phyloP scores from a whole-genome alignment of 164 flowering plant genomes.

The Cinnamomum micranthum region DNA sequence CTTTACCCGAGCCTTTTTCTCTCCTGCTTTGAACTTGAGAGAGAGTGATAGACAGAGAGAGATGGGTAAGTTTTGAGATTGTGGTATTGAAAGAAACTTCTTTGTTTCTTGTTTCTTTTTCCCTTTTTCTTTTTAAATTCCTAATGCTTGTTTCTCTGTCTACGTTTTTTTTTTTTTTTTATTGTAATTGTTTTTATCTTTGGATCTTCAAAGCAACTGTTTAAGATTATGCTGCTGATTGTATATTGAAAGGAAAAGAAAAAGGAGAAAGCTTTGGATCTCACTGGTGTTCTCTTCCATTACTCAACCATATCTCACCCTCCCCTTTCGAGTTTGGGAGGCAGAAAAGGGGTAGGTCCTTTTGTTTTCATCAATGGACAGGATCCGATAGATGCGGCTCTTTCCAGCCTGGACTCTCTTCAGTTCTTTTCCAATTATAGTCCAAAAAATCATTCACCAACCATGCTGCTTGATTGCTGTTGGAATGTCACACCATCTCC shows the following conservation, averaged over 20 bases:
- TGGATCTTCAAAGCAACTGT: slow-evolving; percentile 5
- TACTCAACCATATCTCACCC: background rate
- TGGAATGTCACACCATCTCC: slow-evolving; percentile 11
- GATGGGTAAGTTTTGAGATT: slow-evolving; percentile 6
- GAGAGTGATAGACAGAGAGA: background rate
- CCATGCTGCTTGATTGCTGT: slow-evolving; percentile 1
- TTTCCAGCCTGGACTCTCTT: slow-evolving; percentile 15
- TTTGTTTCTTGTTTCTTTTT: background rate
- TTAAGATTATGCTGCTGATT: slow-evolving; percentile 4
- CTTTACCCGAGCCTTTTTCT: background rate
- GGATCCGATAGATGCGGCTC: slow-evolving; percentile 7
- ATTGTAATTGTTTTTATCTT: slow-evolving; percentile 1
- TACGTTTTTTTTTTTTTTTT: background rate
- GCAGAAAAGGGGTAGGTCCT: slow-evolving; percentile 1
- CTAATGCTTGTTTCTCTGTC: background rate
- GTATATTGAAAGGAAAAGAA: slow-evolving; percentile 3
- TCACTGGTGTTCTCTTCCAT: background rate
- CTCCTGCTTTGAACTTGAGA: slow-evolving; percentile 1
- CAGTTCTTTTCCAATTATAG: slow-evolving; percentile 3
- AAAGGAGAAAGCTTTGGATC: slow-evolving; percentile 8
- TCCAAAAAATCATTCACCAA: slow-evolving; percentile 8
- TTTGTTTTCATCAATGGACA: slow-evolving; percentile 10
- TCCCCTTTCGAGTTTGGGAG: background rate
- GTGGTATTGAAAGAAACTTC: slow-evolving; percentile 5
- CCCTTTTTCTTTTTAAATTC: background rate